These are phyloP conservation scores for Endoconidiophora polonica DNA, from an alignment of 2,329 filamentous ascomycete species.

Conservation along the genomic window DNA sequence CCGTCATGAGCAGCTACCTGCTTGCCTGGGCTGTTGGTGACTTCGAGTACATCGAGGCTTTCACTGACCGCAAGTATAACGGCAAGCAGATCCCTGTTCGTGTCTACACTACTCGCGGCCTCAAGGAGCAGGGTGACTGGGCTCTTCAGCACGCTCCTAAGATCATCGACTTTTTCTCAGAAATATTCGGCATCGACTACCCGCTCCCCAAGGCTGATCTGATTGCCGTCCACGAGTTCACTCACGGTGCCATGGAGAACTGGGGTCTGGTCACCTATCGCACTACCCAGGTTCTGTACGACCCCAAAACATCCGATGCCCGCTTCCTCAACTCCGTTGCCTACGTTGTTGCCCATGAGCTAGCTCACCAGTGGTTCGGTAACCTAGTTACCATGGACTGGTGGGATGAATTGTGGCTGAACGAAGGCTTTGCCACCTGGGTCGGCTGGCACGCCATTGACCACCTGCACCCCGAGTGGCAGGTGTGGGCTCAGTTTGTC, in stretches of 20 bases:
- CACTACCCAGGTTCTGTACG: slow-evolving; percentile 89
- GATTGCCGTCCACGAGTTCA: slow-evolving; percentile 86
- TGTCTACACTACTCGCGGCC: slow-evolving; percentile 87
- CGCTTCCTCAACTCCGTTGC: slow-evolving; percentile 86
- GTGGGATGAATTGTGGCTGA: slow-evolving; percentile 89
- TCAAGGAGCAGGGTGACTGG: slow-evolving; percentile 81
- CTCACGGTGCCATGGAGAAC: slow-evolving; percentile 77
- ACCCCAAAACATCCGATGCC: slow-evolving; percentile 78
- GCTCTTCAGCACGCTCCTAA: slow-evolving; percentile 83
- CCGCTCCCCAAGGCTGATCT: slow-evolving; percentile 84
- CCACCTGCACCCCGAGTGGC: slow-evolving; percentile 88
- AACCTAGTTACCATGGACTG: slow-evolving; percentile 95
- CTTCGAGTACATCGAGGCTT: slow-evolving; percentile 89
- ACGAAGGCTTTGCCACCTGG: slow-evolving; percentile 96
- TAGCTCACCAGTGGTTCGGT: slow-evolving; percentile 93
- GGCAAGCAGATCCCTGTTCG: slow-evolving; percentile 82
- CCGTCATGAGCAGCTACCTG: slow-evolving; percentile 83
- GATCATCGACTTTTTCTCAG: slow-evolving; percentile 91
- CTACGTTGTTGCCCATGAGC: slow-evolving; percentile 94
- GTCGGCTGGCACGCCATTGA: slow-evolving; percentile 90
- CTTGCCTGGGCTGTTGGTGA: slow-evolving; percentile 91
- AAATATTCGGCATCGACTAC: slow-evolving; percentile 86
- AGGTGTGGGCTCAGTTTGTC: slow-evolving; percentile 95
- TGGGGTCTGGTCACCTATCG: slow-evolving; percentile 95
- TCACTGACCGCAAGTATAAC: slow-evolving; percentile 78